Conservation (phyloP, 345 rosid genomes). For the Melaleuca alternifolia region DNA sequence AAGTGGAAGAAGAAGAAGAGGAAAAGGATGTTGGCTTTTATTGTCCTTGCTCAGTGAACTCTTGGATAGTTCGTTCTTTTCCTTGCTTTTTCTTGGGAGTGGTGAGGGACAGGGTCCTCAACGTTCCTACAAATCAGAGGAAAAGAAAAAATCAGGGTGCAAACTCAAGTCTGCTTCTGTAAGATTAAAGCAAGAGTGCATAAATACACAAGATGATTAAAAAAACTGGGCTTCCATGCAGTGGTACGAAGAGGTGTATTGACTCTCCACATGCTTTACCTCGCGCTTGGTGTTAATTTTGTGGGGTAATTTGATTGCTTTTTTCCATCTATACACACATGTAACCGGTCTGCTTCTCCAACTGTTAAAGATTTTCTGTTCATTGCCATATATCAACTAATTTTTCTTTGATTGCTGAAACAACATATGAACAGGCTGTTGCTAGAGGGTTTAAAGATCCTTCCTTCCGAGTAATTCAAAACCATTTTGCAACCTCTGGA, state of each 20-base stretch:
- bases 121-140: not conserved
- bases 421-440: conserved; percentile 51
- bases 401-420: not conserved
- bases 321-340: not conserved
- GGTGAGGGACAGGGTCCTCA: not conserved
- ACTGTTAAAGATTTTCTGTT: not conserved
- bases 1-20: not conserved
- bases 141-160: not conserved
- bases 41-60: not conserved
- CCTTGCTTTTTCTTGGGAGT: not conserved
- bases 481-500: conserved; percentile 77
- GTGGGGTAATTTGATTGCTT: not conserved
- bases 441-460: conserved; percentile 97
- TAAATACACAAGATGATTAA: not conserved
- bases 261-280: not conserved
- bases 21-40: not conserved
- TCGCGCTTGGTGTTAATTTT: not conserved
- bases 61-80: not conserved
- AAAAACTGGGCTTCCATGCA: not conserved
- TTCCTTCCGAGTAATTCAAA: conserved; percentile 87
- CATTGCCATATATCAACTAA: not conserved
- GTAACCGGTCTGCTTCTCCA: not conserved
- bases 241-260: not conserved
- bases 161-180: not conserved
- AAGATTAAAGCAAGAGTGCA: not conserved